Evolutionary conservation across 164 flowering plant species (phyloP), one percentile per base, ranked within the genome.

Genomic region (Vitis amurensis): DNA sequence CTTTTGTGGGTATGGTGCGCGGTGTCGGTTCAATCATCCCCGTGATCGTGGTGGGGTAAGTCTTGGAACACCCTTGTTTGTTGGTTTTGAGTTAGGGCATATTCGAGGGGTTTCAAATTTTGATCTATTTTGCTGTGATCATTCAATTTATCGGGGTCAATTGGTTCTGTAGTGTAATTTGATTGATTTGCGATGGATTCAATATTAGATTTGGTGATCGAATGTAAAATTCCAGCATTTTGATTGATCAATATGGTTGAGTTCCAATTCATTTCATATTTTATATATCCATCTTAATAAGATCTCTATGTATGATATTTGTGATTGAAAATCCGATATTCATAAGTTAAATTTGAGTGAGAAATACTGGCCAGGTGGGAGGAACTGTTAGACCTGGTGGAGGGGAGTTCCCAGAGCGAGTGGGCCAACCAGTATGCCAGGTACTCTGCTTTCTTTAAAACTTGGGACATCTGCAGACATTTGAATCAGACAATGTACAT

Each of bases 381-480:
- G 93, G 86, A 71, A 85, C 79, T 70, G 75, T 74, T 9, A 76
- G 89, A 76, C 69, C 71, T 30, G 85, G 73, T 63, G 90, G 76
- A 65, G 88, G 80, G 53, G 97, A 92, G 71, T 89, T 78, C 61
- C 99, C 99, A 0, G 97, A 96, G 85, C 84, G 99, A 65, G 68
- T 74, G 30, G 97, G 91, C 29, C 90, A 93, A 78, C 97, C 98
- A 47, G 74, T 86, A 8, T 96, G 99, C 76, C 92, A 92, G 94
- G 99, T 96, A 85, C 16, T 55, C 30, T 23, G 23, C 53, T 23
- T 23, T 50, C 64, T 59, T 27, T 67, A 16, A 51, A 37, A 49
- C 49, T 58, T 60, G 61, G n/a, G 12, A 19, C 23, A 10, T 52
- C 44, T 15, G 53, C 10, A 15, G 4, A 53, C 31, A 59, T 64